Evolutionary conservation across 495 filamentous ascomycete genomes (phyloP).

Genomic region (Letharia lupina): DNA sequence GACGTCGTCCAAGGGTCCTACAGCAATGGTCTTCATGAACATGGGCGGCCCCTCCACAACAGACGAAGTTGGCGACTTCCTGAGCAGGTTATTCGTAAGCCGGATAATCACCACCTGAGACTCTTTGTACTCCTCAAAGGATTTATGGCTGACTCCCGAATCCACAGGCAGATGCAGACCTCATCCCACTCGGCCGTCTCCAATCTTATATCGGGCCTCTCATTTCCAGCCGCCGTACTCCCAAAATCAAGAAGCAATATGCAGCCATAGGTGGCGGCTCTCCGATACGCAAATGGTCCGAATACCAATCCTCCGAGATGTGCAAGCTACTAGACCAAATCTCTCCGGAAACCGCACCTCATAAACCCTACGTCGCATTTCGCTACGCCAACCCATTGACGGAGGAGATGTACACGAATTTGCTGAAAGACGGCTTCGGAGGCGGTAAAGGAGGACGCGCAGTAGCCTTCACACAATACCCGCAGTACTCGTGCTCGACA

Average conservation of each 20-base stretch:
- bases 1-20: constrained; percentile 57
- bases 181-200: constrained; percentile 91
- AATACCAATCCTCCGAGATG: constrained; percentile 85
- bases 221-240: constrained; percentile 77
- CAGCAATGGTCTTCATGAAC: constrained; percentile 97
- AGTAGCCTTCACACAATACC: constrained; percentile 97
- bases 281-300: constrained; percentile 96
- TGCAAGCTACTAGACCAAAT: constrained; percentile 89
- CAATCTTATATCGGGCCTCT: constrained; percentile 85
- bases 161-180: constrained; percentile 72
- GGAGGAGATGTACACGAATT: constrained; percentile 75
- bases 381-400: constrained; percentile 91
- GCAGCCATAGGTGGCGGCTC: constrained; percentile 91
- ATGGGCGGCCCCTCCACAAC: constrained; percentile 95
- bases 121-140: background rate
- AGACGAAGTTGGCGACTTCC: constrained; percentile 79
- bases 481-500: constrained; percentile 98
- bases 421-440: constrained; percentile 85
- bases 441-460: constrained; percentile 79
- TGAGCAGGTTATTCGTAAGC: constrained; percentile 86
- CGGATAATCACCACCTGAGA: background rate
- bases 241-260: constrained; percentile 95
- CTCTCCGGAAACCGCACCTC: constrained; percentile 87
- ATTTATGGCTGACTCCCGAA: background rate
- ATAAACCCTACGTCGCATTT: constrained; percentile 99